Evolutionary conservation across 2,329 filamentous ascomycete genomes (phyloP).

Genomic region (Stagonosporopsis chrysanthemi): DNA sequence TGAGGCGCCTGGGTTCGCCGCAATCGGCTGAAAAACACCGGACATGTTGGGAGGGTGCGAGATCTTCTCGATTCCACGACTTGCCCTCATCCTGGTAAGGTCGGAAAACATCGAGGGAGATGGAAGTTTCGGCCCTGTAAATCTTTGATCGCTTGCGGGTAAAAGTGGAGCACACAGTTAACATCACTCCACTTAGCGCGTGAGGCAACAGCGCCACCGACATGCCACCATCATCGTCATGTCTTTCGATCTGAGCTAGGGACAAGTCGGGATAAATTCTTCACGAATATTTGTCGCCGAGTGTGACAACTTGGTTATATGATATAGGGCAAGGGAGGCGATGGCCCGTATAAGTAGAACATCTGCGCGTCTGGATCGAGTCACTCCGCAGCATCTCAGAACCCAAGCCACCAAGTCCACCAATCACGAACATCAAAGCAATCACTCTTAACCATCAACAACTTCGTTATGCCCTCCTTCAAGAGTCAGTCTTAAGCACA

Average conservation of each 20-base stretch:
- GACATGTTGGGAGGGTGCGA: constrained; percentile 8
- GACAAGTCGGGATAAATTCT: constrained; percentile 29
- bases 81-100: constrained; percentile 13
- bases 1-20: background rate
- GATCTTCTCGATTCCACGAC: constrained; percentile 3
- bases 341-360: constrained; percentile 24
- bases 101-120: constrained; percentile 7
- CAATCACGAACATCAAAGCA: background rate
- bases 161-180: constrained; percentile 36
- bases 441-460: background rate
- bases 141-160: constrained; percentile 34
- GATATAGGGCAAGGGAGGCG: constrained; percentile 21
- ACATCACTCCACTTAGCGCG: constrained; percentile 31
- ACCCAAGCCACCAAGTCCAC: background rate
- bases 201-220: constrained; percentile 32
- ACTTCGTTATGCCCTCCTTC: constrained; percentile 30
- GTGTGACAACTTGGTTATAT: constrained; percentile 20
- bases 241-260: constrained; percentile 34
- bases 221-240: constrained; percentile 31
- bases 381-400: constrained; percentile 8
- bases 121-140: constrained; percentile 30
- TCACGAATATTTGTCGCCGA: constrained; percentile 25
- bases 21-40: background rate
- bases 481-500: constrained; percentile 21
- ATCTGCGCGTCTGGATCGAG: constrained; percentile 2